Evolutionary conservation across 805 yeast species (phyloP), one percentile per base, ranked within the genome.

Genomic region (Candida qinlingensis): DNA sequence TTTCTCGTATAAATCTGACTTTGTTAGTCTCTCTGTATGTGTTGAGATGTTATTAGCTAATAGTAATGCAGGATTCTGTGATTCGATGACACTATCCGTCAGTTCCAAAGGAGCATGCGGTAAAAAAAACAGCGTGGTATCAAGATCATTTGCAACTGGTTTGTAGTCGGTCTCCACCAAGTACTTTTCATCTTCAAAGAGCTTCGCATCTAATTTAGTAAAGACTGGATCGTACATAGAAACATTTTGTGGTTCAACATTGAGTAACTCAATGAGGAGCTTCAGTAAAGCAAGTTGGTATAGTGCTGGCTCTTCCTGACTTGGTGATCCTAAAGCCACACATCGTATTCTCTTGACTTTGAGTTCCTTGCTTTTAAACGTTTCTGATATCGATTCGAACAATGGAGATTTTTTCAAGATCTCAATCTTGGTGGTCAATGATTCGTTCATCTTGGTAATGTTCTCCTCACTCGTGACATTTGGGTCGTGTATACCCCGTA

Each of bases 91-190:
- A 1, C 28, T n/a, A 38, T 79, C 74, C 1, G 83, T 76, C 13
- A 81, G 57, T 13, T 63, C 69, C 37, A 83, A 63, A 1, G 89
- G 87, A 0, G 91, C 92, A 66, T 87, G 96, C 0, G 95, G 95
- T 42, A 87, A 70, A 58, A 79, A 86, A 61, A 69, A 84, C 2
- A 87, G 63, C 0, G 73, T 67, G 1, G 51, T 35, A 1, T 42
- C 19, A 31, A 31, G 9, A 11, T 10, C 1, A 40, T 29, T 1
- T 44, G 33, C 34, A 8, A 31, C 11, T 7, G 52, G 39, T 3
- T 30, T 36, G 39, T 55, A 55, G 1, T 40, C 39, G 31, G 55
- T 52, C 39, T 55, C 55, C 10, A 54, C 46, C 7, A 26, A 39
- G 10, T 61, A 47, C 1, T 65, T 66, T 37, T 58, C 48, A 2